Evolutionary conservation across 495 filamentous ascomycete genomes (phyloP), one percentile per base, ranked within the genome.

Genomic region (Lichenothelia convexa): DNA sequence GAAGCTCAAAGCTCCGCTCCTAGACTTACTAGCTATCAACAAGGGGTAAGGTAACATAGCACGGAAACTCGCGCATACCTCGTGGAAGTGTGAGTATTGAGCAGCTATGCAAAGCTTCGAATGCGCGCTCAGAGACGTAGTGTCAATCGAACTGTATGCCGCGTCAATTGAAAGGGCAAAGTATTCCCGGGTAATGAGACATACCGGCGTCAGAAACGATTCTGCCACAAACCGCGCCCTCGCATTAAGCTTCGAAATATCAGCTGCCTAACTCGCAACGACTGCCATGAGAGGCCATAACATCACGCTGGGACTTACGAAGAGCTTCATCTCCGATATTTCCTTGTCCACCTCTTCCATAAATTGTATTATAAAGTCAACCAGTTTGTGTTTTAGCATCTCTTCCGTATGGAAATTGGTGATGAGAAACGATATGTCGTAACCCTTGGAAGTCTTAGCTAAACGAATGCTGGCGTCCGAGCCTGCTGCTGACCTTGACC

Each of bases 311-410:
- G 12, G 16, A 67, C 82, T 34, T 72, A 95, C 87, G 59, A 95
- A 99, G 43, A 99, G 72, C 71, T 99, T 99, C 89, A 95, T 94
- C 59, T 95, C 91, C 1, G 87, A 95, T 35, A 95, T 95, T 58
- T 99, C 91, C 64, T 95, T 95, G 51, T 95, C 89, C 20, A 95
- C 89, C 50, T 99, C 91, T 60, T 95, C 87, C 86, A 95, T 94
- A 54, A 94, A 95, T 45, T 93, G 76, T 41, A 99, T 92, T 41
- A 95, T 89, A 49, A 97, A 97, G 51, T 97, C 89, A 7, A 97
- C 91, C 42, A 97, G 63, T 61, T 97, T 94, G 52, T 97, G 84
- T 63, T 93, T 95, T 50, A 95, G 57, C 83, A 99, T 89, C 48
- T 85, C 78, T 54, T 95, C 91, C 13, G 87, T 94, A 48, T 99